Base-by-base conservation (phyloP, 306 rosid genomes). In the Alnus glutinosa region DNA sequence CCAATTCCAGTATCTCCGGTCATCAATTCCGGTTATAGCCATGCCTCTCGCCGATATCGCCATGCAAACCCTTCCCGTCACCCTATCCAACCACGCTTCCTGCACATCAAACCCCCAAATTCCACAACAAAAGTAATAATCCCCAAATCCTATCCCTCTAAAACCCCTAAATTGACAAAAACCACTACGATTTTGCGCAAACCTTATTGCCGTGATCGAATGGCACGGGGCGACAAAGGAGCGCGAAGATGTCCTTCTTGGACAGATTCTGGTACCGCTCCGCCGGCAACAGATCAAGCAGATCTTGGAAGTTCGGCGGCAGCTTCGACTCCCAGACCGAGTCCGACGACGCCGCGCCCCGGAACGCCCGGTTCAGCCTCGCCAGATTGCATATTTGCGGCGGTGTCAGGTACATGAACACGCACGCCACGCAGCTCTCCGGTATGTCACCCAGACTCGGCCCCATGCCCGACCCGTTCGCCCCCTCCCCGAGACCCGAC, bases 391-490 rank as follows among this genome's bases (percentile, higher is more conserved):
- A 94, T 73, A 91, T 94, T 89, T 94, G 95, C 57, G 92, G 98
- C 61, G 98, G 97, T 72, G 95, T 83, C 30, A 94, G 89, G 70
- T 92, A 82, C 13, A 91, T 80, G 71, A 94, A 92, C 12, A 92
- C 97, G 74, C 98, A 89, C 18, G 98, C 98, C 59, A 94, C 97
- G 69, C 97, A 94, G 77, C 78, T 77, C 86, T 94, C 98, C 47
- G 97, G 97, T 46, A 94, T 94, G 85, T 94, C 98, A 5, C 97
- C 98, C 51, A 94, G 88, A 49, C 97, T 92, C 44, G 95, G 97
- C n/a, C 87, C 93, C 32, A 42, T 37, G 67, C 81, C 72, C 36
- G 85, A 87, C 67, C 95, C 98, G 78, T 87, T 88, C 32, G 85
- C 32, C 18, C 87, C 98, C 9, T 88, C 90, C 15, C 79, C 63